Conservation (phyloP, 108 stramenopile genomes). For the Cylindrotheca fusiformis region DNA sequence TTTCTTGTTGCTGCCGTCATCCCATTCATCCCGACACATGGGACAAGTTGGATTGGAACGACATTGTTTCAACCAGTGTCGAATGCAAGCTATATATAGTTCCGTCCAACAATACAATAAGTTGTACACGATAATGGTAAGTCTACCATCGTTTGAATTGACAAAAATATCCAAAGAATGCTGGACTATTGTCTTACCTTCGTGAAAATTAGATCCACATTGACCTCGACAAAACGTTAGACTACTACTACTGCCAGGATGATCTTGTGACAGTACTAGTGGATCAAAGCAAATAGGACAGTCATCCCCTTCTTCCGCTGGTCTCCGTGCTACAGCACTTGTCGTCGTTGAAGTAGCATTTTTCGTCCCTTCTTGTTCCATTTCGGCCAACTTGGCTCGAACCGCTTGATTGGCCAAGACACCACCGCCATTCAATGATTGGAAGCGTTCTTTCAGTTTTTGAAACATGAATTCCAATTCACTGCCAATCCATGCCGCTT, state of each 20-base stretch:
- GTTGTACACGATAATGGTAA: no score
- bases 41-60: slow-evolving; percentile 35
- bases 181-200: no score
- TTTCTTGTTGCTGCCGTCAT: slow-evolving; percentile 6
- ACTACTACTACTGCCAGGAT: no score
- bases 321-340: not conserved
- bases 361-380: slow-evolving; percentile 8
- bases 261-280: not conserved
- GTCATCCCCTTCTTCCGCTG: slow-evolving; percentile 16
- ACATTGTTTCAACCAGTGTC: slow-evolving; percentile 19
- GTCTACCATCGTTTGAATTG: no score
- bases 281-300: slow-evolving; percentile 54
- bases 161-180: no score
- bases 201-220: slow-evolving; percentile 42
- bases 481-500: slow-evolving; percentile 27
- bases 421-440: slow-evolving; percentile 9
- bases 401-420: slow-evolving; percentile 38
- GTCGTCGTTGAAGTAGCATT: slow-evolving; percentile 4
- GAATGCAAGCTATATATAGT: no score
- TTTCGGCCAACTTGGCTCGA: slow-evolving; percentile 19
- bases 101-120: no score
- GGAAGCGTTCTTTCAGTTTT: slow-evolving; percentile 13
- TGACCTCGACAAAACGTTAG: slow-evolving; percentile 25
- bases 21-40: slow-evolving; percentile 33
- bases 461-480: slow-evolving; percentile 40